Evolutionary conservation across 2,329 filamentous ascomycete genomes (phyloP), one percentile per base, ranked within the genome.

Genomic region (Leptographium procerum): DNA sequence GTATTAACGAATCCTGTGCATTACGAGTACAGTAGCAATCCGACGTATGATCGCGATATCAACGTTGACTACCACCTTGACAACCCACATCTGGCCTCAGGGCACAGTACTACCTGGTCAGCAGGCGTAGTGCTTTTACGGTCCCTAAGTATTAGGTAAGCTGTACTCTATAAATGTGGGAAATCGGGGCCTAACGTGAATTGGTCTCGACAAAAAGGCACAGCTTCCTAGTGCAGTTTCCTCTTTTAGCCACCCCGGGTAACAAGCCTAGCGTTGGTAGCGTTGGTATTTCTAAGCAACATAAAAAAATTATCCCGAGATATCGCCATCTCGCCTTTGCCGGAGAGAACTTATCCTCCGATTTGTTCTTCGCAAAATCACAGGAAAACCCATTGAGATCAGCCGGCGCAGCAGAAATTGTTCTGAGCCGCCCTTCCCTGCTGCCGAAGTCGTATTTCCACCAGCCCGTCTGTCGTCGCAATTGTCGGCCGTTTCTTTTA

Each of bases 241-340:
- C 24, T 11, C n/a, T 19, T 28, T 16, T 6, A 52, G 19, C 14
- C 16, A 16, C n/a, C n/a, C 16, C 26, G 16, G 29, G 33, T 36
- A 53, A 36, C 28, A 34, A 34, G 34, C 33, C 24, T 52, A n/a
- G n/a, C n/a, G n/a, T n/a, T n/a, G n/a, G n/a, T 57, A 56, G 52
- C 55, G 22, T 16, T 50, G 56, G 59, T 53, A 60, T 60, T 60
- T 58, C 60, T 61, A 61, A 61, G 60, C 60, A 61, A 47, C 36
- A 1, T 33, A 14, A 13, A 47, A 24, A 33, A 56, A 31, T 48
- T 26, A 26, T 22, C 14, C 52, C 57, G 57, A 40, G 57, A 58
- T 58, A 55, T 51, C 52, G 29, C 56, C 45, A 3, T 40, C 28
- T 33, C 22, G 22, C 19, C 8, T 19, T 16, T 34, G 19, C 40